Evolutionary conservation across 225 moss, liverwort and hornwort genomes (phyloP).

Genomic region (Marchantia polymorpha): DNA sequence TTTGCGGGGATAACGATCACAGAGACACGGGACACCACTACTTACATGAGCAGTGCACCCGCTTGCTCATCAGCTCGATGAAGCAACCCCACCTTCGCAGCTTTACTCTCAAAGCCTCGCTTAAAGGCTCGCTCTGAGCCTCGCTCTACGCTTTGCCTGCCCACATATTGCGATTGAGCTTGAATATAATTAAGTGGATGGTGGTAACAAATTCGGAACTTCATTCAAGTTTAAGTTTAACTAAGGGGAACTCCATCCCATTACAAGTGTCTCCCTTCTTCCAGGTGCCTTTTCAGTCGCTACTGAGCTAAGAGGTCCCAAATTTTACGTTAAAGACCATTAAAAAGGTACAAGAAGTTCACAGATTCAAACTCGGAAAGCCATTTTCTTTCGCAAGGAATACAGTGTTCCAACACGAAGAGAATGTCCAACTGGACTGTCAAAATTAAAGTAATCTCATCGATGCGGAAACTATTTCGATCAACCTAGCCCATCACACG

Average conservation of each 20-base stretch:
- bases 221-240: not conserved
- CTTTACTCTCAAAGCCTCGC: conserved; percentile 1
- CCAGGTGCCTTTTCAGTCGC: not conserved
- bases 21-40: not conserved
- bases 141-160: conserved; percentile 10
- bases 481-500: not conserved
- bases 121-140: not conserved
- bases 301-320: no score
- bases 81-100: conserved; percentile 13
- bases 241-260: not conserved
- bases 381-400: no score
- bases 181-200: not conserved
- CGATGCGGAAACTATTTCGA: not conserved
- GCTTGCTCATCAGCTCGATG: conserved; percentile 15
- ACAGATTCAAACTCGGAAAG: not conserved
- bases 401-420: not conserved
- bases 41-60: conserved; percentile 14
- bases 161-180: not conserved
- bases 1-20: not conserved
- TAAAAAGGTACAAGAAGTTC: not conserved
- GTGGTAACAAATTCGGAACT: not conserved
- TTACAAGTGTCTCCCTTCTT: not conserved
- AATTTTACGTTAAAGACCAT: not conserved
- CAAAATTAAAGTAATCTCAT: not conserved
- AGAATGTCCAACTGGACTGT: not conserved